These are phyloP conservation scores for Ophidiomyces ophidiicola DNA, from an alignment of 2,329 filamentous ascomycete genomes.

Conservation along the genomic window DNA sequence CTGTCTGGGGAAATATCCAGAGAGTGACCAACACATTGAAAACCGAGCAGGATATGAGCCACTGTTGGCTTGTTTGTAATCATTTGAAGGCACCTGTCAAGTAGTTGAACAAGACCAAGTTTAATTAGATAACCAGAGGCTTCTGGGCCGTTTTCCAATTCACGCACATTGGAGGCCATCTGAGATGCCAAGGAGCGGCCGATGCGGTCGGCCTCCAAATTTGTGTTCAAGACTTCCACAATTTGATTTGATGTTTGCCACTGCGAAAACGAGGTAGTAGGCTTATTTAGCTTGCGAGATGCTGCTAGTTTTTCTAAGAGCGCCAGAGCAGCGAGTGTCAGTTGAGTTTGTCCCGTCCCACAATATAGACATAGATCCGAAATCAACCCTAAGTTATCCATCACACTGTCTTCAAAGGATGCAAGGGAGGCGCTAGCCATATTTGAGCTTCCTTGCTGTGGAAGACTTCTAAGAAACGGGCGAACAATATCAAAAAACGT, in stretches of 20 bases:
- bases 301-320: conserved; percentile 77
- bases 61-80: conserved; percentile 70
- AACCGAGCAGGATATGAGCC: conserved; percentile 81
- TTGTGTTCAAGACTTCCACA: conserved; percentile 73
- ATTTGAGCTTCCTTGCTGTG: conserved; percentile 45
- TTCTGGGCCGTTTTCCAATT: conserved; percentile 57
- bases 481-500: conserved; percentile 85
- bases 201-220: conserved; percentile 69
- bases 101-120: conserved; percentile 69
- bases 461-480: conserved; percentile 59
- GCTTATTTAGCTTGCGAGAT: conserved; percentile 65
- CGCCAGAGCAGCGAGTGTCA: conserved; percentile 68
- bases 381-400: conserved; percentile 66
- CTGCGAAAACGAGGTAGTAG: conserved; percentile 51
- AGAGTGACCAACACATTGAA: conserved; percentile 60
- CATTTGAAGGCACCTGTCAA: conserved; percentile 65
- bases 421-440: conserved; percentile 65
- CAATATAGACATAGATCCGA: conserved; percentile 78
- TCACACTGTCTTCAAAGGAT: conserved; percentile 84
- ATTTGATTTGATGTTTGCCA: conserved; percentile 65
- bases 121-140: conserved; percentile 71
- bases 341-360: conserved; percentile 65
- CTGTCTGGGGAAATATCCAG: conserved; percentile 57
- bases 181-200: conserved; percentile 59
- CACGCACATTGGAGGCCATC: conserved; percentile 52